Evolutionary conservation across 2,329 filamentous ascomycete genomes (phyloP), one percentile per base, ranked within the genome.

Genomic region (Penicillium crustosum): DNA sequence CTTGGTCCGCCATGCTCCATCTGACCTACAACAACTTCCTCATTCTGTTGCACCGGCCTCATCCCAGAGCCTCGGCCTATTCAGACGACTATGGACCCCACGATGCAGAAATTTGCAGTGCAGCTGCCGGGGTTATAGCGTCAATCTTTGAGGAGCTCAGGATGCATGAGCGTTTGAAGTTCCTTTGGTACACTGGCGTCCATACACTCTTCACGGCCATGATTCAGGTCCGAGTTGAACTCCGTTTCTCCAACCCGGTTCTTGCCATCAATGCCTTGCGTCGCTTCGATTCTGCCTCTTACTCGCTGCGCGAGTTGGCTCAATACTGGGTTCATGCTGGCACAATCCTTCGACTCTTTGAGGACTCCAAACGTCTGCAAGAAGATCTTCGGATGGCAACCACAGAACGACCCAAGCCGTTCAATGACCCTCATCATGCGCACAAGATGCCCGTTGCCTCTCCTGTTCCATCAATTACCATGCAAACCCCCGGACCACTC

Each of bases 21-120:
- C 63, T 78, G 5, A 77, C 74, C 10, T 79, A 79, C 57, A 78
- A 78, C 61, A 79, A 79, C 58, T 78, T 78, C 53, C 67, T 79
- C 12, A 79, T 79, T 52, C 69, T 79, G 13, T 70, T 79, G 10
- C 77, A 79, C 65, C 74, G 77, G 33, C 77, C 77, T 10, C 76
- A 78, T 60, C 77, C 77, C 36, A 69, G 73, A 60, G 75, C 75
- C 21, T 76, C 76, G 0, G 73, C 75, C 2, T 77, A 76, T 57
- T 75, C 75, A 2, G 76, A 77, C 39, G 75, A 78, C 59, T 77
- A 78, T 58, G 76, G 75, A 1, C 77, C 76, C 0, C 75, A 79
- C 55, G 77, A 79, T 58, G 75, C 76, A 10, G 77, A 78, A 58
- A 79, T 78, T 38, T 78, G 77, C 61, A 78, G 76, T 60, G 75